These are phyloP conservation scores for Taphrina wiesneri DNA, from an alignment of 1,139 yeast species.

Conservation along the genomic window DNA sequence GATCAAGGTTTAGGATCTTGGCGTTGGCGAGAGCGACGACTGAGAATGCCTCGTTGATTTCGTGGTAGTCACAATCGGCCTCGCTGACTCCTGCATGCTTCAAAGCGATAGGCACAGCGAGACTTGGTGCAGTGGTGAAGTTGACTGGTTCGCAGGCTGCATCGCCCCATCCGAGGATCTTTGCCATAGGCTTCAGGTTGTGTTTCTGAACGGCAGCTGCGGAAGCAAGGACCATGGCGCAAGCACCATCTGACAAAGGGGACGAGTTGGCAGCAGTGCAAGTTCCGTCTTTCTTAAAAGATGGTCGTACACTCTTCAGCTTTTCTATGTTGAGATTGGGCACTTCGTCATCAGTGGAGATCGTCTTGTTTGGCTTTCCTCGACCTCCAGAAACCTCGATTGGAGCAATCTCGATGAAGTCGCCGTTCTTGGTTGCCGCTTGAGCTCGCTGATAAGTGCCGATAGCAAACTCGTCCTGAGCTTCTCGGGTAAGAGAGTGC, in stretches of 20 bases:
- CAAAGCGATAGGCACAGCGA: constrained; percentile 92
- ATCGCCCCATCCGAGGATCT: constrained; percentile 93
- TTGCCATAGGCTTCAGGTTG: constrained; percentile 82
- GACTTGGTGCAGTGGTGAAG: constrained; percentile 91
- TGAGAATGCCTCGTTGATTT: constrained; percentile 94
- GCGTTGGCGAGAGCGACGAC: constrained; percentile 93
- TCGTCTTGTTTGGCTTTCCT: constrained; percentile 82
- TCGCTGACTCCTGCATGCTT: constrained; percentile 72
- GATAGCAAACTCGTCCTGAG: constrained; percentile 87
- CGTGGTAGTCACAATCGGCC: constrained; percentile 73
- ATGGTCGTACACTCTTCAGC: constrained; percentile 81
- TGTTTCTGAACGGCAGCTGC: constrained; percentile 79
- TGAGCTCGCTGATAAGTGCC: constrained; percentile 82
- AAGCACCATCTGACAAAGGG: constrained; percentile 94
- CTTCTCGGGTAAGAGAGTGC: constrained; percentile 63
- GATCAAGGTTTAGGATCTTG: constrained; percentile 65
- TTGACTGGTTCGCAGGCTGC: constrained; percentile 91
- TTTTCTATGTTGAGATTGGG: constrained; percentile 68
- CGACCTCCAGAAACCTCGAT: constrained; percentile 83
- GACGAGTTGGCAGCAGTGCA: constrained; percentile 97
- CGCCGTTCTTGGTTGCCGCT: constrained; percentile 73
- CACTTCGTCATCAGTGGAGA: constrained; percentile 75
- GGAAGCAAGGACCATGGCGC: constrained; percentile 84
- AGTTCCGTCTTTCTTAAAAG: constrained; percentile 86
- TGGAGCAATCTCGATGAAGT: constrained; percentile 83